Percentiles rank a stretch among this genome's conserved stretches.
Conservation (phyloP, 371 early-diverging fungal species). For the Saksenaea oblongispora region DNA sequence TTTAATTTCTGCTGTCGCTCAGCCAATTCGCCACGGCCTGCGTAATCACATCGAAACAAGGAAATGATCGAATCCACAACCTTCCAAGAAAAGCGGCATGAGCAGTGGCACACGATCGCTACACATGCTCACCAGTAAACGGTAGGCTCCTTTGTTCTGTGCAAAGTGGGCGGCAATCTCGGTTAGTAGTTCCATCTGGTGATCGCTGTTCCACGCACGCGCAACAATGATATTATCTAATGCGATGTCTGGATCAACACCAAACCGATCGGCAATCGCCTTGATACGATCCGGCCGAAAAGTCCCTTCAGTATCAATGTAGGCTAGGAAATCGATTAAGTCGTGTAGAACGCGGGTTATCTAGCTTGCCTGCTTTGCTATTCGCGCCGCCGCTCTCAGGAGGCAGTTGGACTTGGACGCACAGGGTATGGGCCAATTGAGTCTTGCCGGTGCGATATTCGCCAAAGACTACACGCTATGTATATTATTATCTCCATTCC, state of each 20-base stretch:
- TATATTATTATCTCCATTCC: neutral
- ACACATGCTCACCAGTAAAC: slow-evolving; percentile 49
- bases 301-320: slow-evolving; percentile 85
- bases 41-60: slow-evolving; percentile 78
- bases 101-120: neutral
- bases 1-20: slow-evolving; percentile 91
- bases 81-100: slow-evolving; percentile 23
- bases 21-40: slow-evolving; percentile 86
- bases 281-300: slow-evolving; percentile 80
- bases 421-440: slow-evolving; percentile 77
- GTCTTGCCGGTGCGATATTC: slow-evolving; percentile 86
- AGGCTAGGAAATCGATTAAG: slow-evolving; percentile 55
- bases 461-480: slow-evolving; percentile 53
- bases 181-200: slow-evolving; percentile 79
- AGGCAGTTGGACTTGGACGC: slow-evolving; percentile 77
- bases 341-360: too few relatives aligned
- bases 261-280: slow-evolving; percentile 78
- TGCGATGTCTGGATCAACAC: slow-evolving; percentile 63
- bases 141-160: slow-evolving; percentile 69
- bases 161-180: slow-evolving; percentile 74
- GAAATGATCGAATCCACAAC: slow-evolving; percentile 81
- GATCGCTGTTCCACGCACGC: slow-evolving; percentile 82
- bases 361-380: slow-evolving; percentile 58
- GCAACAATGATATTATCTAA: slow-evolving; percentile 75
- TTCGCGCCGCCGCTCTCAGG: slow-evolving; percentile 63